Evolutionary conservation across 2,329 filamentous ascomycete species (phyloP).

Genomic region (Talaromyces sp.): DNA sequence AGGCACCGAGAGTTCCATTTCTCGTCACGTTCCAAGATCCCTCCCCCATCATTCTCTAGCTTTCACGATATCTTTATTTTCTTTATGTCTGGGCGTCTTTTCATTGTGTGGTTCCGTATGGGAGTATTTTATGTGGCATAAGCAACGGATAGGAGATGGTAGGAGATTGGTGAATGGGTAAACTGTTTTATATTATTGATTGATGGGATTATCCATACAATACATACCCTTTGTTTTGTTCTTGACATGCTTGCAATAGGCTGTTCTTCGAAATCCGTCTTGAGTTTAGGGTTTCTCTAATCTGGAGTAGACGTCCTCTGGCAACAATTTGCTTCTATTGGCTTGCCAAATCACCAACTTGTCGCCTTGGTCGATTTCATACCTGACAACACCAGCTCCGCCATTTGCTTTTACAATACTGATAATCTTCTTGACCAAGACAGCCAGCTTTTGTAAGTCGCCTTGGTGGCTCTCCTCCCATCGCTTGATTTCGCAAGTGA

Average conservation of each 20-base stretch:
- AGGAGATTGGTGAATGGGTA: conserved; percentile 2
- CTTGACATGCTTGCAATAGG: background rate
- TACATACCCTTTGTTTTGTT: conserved; percentile 14
- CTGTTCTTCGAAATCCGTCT: background rate
- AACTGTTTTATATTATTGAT: conserved; percentile 12
- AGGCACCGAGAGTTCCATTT: background rate
- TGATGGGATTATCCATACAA: conserved; percentile 8
- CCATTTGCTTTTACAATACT: conserved; percentile 26
- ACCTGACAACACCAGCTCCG: conserved; percentile 26
- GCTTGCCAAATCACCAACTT: conserved; percentile 26
- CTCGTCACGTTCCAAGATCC: background rate
- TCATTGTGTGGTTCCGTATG: conserved; percentile 8
- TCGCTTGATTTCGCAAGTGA: conserved; percentile 28
- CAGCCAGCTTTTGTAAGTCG: conserved; percentile 31
- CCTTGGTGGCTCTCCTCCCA: conserved; percentile 39
- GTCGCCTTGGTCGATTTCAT: conserved; percentile 22
- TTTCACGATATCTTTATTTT: background rate
- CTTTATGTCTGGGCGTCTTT: conserved; percentile 9
- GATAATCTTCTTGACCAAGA: conserved; percentile 34
- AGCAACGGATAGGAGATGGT: conserved; percentile 12
- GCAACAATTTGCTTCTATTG: conserved; percentile 25
- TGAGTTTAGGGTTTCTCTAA: background rate
- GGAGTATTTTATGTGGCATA: conserved; percentile 14
- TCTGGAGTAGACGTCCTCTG: conserved; percentile 32
- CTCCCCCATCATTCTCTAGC: background rate